These are phyloP conservation scores for Coprinellus micaceus DNA, from an alignment of 768 basidiomycete genomes.

Conservation along the genomic window DNA sequence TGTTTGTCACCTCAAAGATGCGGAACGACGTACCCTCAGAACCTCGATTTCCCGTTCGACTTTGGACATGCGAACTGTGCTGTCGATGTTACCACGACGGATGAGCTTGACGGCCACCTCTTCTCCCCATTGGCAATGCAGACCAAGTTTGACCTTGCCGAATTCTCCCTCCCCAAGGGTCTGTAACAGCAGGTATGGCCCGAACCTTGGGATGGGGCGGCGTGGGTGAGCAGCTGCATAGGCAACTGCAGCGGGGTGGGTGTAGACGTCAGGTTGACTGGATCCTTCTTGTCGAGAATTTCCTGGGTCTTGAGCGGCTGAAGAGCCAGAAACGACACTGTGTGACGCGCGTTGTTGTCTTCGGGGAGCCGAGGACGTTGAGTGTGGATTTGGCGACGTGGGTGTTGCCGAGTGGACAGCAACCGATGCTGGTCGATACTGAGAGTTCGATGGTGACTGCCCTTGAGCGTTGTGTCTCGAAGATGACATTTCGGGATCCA, in stretches of 20 bases:
- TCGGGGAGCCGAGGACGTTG: conserved; percentile 32
- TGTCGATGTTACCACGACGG: conserved; percentile 87
- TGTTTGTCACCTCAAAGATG: conserved; percentile 9
- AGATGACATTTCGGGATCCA: conserved; percentile 16
- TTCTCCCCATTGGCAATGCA: conserved; percentile 90
- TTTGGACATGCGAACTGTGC: conserved; percentile 82
- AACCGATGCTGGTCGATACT: conserved; percentile 57
- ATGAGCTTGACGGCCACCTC: conserved; percentile 99
- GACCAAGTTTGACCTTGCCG: conserved; percentile 97
- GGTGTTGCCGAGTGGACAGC: conserved; percentile 49
- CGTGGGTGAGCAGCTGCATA: conserved; percentile 79
- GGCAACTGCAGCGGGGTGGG: conserved; percentile 82
- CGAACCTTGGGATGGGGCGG: conserved; percentile 89
- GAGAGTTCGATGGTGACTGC: conserved; percentile 19
- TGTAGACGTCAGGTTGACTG: conserved; percentile 69
- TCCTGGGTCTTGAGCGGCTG: conserved; percentile 20
- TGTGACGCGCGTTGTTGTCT: conserved; percentile 74
- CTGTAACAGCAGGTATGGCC: conserved; percentile 91
- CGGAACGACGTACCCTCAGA: conserved; percentile 64
- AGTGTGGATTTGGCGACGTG: conserved; percentile 24
- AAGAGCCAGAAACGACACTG: conserved; percentile 50
- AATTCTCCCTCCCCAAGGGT: conserved; percentile 98
- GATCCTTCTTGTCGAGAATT: conserved; percentile 32
- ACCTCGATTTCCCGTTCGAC: conserved; percentile 98
- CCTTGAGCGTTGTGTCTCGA: conserved; percentile 13